Evolutionary conservation across 192 early-diverging fungal genomes (phyloP), one percentile per base, ranked within the genome.

Genomic region (Gonapodya prolifera): DNA sequence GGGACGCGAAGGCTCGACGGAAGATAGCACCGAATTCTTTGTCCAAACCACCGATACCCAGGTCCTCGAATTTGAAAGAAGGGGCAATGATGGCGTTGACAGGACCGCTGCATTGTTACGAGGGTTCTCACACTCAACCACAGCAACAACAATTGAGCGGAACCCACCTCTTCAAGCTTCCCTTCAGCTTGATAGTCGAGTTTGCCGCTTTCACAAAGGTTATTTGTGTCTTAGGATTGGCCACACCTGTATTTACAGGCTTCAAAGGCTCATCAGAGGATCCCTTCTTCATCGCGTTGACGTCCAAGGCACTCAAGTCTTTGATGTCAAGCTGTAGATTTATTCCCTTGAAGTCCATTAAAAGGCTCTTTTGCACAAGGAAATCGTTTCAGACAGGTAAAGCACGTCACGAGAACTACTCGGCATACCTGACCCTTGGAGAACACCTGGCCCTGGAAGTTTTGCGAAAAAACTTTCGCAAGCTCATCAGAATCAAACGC

Each of bases 11-110:
- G 0, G 97, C 97, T 80, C 96, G 91, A 69, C 97, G 87, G 84
- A 99, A 97, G 76, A 99, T 99, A 69, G 87, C 90, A 80, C 89
- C 91, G 76, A 99, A 97, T 80, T 99, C 97, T 16, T 87, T 82
- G 82, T 98, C 96, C 74, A 99, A 86, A 74, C 97, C 97, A 83
- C 97, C 97, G 83, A 99, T 98, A 34, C 97, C 97, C 83, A 99
- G 86, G 78, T 98, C 95, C 81, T 95, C 95, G 84, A 98, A 96
- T 77, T 95, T 95, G 85, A 98, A 98, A 79, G 96, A 87, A 1
- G 97, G 94, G 82, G 96, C 91, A 74, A 98, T 92, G 74, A 99
- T 83, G 1, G 89, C 87, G 70, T 91, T 92, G 2, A 92, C 87
- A 36, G 87, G 84, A 71, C 85, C 86, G 16, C 87, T 91, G 75